phyloP scores from a whole-genome alignment of 371 early-diverging fungal species.

The Rhizomucor pusillus region DNA sequence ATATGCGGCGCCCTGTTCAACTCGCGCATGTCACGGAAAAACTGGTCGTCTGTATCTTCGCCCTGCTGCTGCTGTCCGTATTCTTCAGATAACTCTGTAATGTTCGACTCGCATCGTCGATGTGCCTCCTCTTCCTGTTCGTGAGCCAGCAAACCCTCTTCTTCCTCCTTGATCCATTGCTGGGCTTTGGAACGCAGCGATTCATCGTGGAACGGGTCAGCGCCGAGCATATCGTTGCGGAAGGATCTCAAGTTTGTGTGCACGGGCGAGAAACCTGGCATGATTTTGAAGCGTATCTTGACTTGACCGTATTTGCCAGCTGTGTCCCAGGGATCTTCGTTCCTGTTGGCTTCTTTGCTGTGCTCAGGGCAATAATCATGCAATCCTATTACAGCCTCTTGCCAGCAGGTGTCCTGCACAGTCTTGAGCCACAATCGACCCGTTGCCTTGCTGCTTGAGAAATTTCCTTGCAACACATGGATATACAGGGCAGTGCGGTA shows the following conservation, averaged over 20 bases:
- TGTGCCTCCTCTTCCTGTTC: constrained; percentile 2
- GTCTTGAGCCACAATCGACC: constrained; percentile 28
- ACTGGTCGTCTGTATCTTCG: constrained; percentile 7
- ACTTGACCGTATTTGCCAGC: constrained; percentile 19
- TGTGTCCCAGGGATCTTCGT: constrained; percentile 27
- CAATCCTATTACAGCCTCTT: constrained; percentile 22
- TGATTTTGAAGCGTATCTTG: constrained; percentile 18
- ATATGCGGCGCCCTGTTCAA: not conserved
- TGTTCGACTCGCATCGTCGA: constrained; percentile 3
- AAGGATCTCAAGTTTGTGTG: constrained; percentile 24
- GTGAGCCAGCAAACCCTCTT: not conserved
- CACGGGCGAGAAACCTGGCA: constrained; percentile 32
- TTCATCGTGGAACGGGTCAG: constrained; percentile 32
- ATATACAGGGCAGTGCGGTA: constrained; percentile 30
- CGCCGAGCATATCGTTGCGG: constrained; percentile 30
- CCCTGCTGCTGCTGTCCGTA: constrained; percentile 13
- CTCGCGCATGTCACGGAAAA: not conserved
- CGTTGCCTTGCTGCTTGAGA: constrained; percentile 9
- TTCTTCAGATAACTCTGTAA: constrained; percentile 13
- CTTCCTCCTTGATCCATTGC: constrained; percentile 19
- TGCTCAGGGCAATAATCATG: constrained; percentile 9
- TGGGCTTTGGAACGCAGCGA: constrained; percentile 13
- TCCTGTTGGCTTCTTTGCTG: constrained; percentile 20
- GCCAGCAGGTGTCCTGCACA: constrained; percentile 22
- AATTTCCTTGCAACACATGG: constrained; percentile 18